phyloP scores from a whole-genome alignment of 768 basidiomycete genomes.

The Trametes villosa region DNA sequence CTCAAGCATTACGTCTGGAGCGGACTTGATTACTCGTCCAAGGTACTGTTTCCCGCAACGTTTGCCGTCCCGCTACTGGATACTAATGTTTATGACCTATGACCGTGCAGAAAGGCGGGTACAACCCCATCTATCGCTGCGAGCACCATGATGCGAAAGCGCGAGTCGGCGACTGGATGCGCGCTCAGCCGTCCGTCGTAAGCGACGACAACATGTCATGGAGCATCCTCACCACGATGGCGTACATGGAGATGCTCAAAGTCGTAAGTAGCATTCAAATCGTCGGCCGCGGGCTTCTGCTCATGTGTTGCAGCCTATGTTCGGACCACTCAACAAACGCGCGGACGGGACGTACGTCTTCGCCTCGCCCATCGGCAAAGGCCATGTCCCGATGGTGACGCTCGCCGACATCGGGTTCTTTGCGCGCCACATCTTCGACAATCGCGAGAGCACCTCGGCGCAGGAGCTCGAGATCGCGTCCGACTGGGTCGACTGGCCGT shows the following conservation, averaged over 20 bases:
- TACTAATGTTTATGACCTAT: no score
- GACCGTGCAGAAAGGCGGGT: constrained; percentile 32
- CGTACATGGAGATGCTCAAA: constrained; percentile 28
- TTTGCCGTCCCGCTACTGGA: no score
- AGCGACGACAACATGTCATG: constrained; percentile 40
- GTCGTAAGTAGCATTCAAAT: constrained; percentile 33
- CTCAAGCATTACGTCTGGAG: constrained; percentile 47
- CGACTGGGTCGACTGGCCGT: constrained; percentile 30
- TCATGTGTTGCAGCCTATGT: constrained; percentile 15
- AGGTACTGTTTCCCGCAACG: constrained; percentile 31
- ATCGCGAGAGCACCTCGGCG: constrained; percentile 29
- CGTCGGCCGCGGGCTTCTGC: not conserved
- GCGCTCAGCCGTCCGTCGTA: constrained; percentile 40
- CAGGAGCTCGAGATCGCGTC: constrained; percentile 33
- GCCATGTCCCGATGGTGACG: constrained; percentile 35
- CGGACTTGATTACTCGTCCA: constrained; percentile 43
- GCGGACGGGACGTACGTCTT: constrained; percentile 38
- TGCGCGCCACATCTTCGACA: constrained; percentile 36
- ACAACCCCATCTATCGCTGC: constrained; percentile 38
- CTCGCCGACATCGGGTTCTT: constrained; percentile 37
- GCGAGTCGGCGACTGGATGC: constrained; percentile 43
- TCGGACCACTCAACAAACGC: constrained; percentile 29
- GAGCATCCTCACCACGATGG: constrained; percentile 38
- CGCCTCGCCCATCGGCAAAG: constrained; percentile 31
- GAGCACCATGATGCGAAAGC: constrained; percentile 47